Evolutionary conservation across 208 protist species (phyloP).

Genomic region (Wallacemonas sp.): DNA sequence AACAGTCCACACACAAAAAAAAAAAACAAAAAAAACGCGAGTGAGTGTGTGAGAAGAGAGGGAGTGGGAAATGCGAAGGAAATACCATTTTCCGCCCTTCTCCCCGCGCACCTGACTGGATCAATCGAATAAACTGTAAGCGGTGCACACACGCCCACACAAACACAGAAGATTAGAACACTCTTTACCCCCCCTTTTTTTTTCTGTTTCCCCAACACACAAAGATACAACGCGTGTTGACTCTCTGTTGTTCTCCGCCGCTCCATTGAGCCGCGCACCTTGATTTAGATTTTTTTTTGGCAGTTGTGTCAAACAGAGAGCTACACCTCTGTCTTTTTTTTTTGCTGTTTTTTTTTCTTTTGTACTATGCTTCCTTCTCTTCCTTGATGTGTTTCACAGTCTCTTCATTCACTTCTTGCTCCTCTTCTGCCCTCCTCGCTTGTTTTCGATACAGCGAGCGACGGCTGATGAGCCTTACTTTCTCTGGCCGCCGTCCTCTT

Average conservation of each 20-base stretch:
- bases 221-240: too few species aligned
- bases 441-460: background rate
- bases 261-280: background rate
- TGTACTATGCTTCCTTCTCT: background rate
- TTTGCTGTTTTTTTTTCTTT: conserved; percentile 16
- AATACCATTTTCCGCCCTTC: too few species aligned
- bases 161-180: too few species aligned
- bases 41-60: too few species aligned
- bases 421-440: conserved; percentile 9
- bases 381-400: background rate
- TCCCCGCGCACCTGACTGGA: too few species aligned
- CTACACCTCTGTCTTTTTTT: conserved; percentile 25
- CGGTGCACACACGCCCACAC: too few species aligned
- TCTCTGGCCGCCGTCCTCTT: background rate
- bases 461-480: background rate
- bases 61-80: too few species aligned
- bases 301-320: too few species aligned
- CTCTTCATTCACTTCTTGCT: background rate
- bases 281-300: conserved; percentile 1
- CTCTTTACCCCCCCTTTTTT: too few species aligned
- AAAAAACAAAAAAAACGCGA: background rate
- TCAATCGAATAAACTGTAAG: too few species aligned
- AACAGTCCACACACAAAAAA: background rate
- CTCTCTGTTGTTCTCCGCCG: too few species aligned
- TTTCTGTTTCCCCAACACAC: too few species aligned